Conservation (phyloP, 2,329 filamentous ascomycete genomes). For the Kalmusia sp. region DNA sequence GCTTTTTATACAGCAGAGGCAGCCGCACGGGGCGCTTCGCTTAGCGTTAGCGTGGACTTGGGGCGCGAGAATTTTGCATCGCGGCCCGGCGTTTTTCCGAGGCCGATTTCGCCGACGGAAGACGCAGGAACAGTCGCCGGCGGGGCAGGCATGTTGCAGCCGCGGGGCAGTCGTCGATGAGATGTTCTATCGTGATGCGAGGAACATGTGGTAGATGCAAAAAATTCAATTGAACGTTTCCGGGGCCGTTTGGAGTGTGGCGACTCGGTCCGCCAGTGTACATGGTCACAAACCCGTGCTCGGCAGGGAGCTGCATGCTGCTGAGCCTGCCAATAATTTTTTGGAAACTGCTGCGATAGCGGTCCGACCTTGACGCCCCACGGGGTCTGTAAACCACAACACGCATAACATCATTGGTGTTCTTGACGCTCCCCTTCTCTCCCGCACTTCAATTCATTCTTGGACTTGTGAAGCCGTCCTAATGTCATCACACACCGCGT, state of each 20-base stretch:
- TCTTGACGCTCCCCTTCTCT: not conserved
- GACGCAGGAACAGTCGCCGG: conserved; percentile 1
- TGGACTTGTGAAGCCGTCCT: conserved; percentile 13
- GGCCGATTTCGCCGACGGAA: conserved; percentile 4
- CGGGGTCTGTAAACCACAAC: conserved; percentile 21
- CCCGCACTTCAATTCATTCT: conserved; percentile 7
- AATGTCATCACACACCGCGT: conserved; percentile 58
- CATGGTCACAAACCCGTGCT: no score
- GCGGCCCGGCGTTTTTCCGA: conserved; percentile 1
- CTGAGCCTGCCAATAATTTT: conserved; percentile 7
- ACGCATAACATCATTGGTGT: conserved; percentile 6
- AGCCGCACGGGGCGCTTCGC: not conserved
- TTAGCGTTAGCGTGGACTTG: conserved; percentile 1
- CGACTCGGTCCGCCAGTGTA: not conserved
- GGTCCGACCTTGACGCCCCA: conserved; percentile 22
- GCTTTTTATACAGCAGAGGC: not conserved
- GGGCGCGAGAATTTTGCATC: not conserved
- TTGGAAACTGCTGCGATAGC: conserved; percentile 5
- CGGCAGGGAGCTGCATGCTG: not conserved
- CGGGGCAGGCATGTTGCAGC: conserved; percentile 6
- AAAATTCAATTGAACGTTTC: not conserved
- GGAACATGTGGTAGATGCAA: not conserved
- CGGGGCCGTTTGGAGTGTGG: not conserved
- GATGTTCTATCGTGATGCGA: not conserved
- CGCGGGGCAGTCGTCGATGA: conserved; percentile 4